Base-by-base conservation (phyloP, 345 rosid species). In the Gossypium thurberi region DNA sequence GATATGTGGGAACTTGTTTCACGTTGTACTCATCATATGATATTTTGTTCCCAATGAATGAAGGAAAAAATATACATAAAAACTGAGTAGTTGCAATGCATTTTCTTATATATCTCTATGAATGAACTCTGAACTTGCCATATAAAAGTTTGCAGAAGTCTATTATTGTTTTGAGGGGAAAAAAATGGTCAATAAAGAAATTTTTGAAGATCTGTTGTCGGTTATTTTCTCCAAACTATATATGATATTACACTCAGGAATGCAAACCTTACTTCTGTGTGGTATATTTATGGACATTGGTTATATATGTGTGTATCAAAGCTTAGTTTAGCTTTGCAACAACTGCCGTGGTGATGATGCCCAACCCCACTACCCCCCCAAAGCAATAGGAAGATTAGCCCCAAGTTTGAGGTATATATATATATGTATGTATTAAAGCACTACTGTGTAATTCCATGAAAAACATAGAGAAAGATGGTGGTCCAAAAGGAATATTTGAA, bases 401-500 rank as follows among this genome's bases (percentile, higher is more conserved):
- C 18, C 42, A 13, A 26, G 40, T 26, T 26, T 26, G 10, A 59
- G 42, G 64, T 12, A 59, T 46, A 11, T 59, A 13, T 2, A 4
- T 26, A 2, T 26, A 26, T 26, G 0, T 26, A 28, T 3, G 5
- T 28, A 33, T 33, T 26, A 25, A 59, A 26, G 11, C n/a, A 28
- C 11, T 25, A 1, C 62, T 23, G 4, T 1, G 21, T 17, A 37
- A 17, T 37, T 37, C 8, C 47, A 14, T 11, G 66, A 17, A 62
- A 28, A 14, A 4, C 7, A 10, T 15, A 37, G n/a, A 0, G 13
- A 6, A 2, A 10, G 25, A 21, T 8, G n/a, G 63, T 37, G 73
- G 61, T 69, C 40, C 6, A 18, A 10, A 52, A 69, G 73, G 73
- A 69, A 51, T 69, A 37, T 52, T 69, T 33, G 15, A 18, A 21